Percentiles rank a stretch among this genome's conserved stretches.
Conservation (phyloP, 108 stramenopile genomes). For the Nitzschia palea region DNA sequence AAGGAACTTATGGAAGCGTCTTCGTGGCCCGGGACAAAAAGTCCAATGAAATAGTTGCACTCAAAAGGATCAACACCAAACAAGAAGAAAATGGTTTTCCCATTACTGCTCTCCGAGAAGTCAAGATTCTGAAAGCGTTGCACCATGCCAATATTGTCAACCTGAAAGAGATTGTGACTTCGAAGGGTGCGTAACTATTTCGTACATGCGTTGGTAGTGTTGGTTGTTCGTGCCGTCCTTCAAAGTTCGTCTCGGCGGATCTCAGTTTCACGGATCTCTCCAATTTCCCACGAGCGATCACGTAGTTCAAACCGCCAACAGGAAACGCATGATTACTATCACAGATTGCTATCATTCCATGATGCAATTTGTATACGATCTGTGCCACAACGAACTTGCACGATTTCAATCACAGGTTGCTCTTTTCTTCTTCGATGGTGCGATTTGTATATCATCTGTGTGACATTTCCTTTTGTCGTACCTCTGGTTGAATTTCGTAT, state of each 20-base stretch:
- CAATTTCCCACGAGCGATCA: constrained; percentile 47
- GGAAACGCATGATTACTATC: constrained; percentile 58
- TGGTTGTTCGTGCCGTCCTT: neutral
- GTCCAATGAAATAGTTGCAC: constrained; percentile 81
- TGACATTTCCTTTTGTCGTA: constrained; percentile 5
- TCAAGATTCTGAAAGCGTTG: constrained; percentile 91
- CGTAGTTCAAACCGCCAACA: constrained; percentile 87
- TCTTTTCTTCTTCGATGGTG: constrained; percentile 28
- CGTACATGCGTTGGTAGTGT: neutral
- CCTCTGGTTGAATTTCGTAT: neutral
- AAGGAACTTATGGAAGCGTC: constrained; percentile 88
- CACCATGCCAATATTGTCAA: constrained; percentile 85
- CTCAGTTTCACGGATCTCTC: constrained; percentile 73
- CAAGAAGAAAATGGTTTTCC: constrained; percentile 93
- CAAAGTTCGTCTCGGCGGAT: constrained; percentile 42
- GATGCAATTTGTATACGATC: constrained; percentile 41
- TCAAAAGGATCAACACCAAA: constrained; percentile 91
- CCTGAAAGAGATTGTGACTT: constrained; percentile 90
- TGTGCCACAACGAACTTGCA: constrained; percentile 25
- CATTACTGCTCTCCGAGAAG: constrained; percentile 92
- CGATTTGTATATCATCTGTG: constrained; percentile 34
- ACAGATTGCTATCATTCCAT: constrained; percentile 39
- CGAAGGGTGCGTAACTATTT: constrained; percentile 69
- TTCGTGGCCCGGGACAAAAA: constrained; percentile 76
- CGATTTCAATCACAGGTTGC: constrained; percentile 59